Evolutionary conservation across 805 yeast genomes (phyloP).

Genomic region (Ogataea corticis): DNA sequence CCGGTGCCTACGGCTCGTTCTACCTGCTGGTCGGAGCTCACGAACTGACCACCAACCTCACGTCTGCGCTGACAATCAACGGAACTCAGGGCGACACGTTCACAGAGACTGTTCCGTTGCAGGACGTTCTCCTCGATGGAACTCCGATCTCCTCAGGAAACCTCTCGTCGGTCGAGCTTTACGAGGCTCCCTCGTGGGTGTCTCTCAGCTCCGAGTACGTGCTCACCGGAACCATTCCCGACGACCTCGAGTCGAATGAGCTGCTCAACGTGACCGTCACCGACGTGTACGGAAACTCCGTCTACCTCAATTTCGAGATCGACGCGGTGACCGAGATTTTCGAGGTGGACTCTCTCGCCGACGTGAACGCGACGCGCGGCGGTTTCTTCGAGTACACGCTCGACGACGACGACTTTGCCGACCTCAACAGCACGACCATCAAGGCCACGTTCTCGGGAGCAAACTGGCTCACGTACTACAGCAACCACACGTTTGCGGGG

Average conservation of each 20-base stretch:
- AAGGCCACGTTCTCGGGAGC: constrained; percentile 43
- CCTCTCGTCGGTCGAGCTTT: constrained; percentile 51
- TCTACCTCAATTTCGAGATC: constrained; percentile 57
- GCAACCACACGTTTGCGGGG: constrained; percentile 71
- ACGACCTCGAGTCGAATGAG: constrained; percentile 37
- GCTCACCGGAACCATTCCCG: constrained; percentile 60
- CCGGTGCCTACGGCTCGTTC: constrained; percentile 72
- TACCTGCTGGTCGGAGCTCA: constrained; percentile 86
- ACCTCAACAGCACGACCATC: constrained; percentile 49
- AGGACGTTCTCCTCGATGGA: constrained; percentile 67
- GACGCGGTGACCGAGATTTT: constrained; percentile 56
- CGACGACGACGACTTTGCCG: constrained; percentile 56
- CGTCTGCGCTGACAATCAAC: constrained; percentile 57
- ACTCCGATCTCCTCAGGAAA: constrained; percentile 45
- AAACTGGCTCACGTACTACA: constrained; percentile 64
- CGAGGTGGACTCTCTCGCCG: constrained; percentile 50
- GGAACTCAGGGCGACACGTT: constrained; percentile 65
- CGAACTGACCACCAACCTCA: constrained; percentile 65
- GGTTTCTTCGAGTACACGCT: constrained; percentile 58
- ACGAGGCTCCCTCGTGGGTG: constrained; percentile 64
- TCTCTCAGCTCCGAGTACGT: constrained; percentile 40
- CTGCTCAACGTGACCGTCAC: constrained; percentile 54
- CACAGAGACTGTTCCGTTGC: constrained; percentile 58
- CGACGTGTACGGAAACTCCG: constrained; percentile 62
- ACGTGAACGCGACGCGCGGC: constrained; percentile 70